These are phyloP conservation scores for Claviceps spartinae DNA, from an alignment of 2,329 filamentous ascomycete species.

Conservation along the genomic window DNA sequence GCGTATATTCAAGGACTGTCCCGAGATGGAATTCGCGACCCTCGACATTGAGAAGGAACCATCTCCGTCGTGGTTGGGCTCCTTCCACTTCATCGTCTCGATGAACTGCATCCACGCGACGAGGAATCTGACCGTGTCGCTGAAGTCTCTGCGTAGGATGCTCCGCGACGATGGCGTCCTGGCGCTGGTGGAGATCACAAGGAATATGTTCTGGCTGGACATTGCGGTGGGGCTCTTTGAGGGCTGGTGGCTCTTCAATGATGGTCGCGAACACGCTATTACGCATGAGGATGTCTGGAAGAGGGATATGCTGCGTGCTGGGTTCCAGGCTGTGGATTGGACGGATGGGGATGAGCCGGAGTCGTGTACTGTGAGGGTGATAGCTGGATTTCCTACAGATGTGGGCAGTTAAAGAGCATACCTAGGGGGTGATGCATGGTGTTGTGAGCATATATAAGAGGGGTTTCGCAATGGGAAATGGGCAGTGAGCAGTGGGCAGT, in stretches of 20 bases:
- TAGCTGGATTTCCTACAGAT: not conserved
- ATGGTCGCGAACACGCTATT: conserved; percentile 7
- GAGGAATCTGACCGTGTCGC: conserved; percentile 3
- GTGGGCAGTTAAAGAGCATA: not conserved
- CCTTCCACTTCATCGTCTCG: conserved; percentile 19
- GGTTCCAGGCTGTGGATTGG: conserved; percentile 11
- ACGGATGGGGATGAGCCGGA: conserved; percentile 7
- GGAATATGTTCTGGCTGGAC: conserved; percentile 14
- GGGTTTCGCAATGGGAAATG: too few species aligned
- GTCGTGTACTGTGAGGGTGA: not conserved
- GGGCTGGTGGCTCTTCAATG: conserved; percentile 21
- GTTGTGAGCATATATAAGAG: too few species aligned
- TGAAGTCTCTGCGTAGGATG: conserved; percentile 9
- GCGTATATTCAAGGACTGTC: conserved; percentile 5
- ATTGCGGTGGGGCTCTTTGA: conserved; percentile 21
- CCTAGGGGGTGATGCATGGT: too few species aligned
- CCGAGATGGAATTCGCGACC: conserved; percentile 6
- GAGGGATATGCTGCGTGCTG: conserved; percentile 5
- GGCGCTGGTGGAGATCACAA: conserved; percentile 9
- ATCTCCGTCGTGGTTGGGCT: conserved; percentile 6
- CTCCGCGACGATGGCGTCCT: conserved; percentile 9
- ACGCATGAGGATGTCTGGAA: conserved; percentile 6
- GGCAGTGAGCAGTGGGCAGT: too few species aligned
- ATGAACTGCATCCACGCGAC: conserved; percentile 25
- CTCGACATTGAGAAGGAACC: conserved; percentile 10